Percentiles rank a stretch among this genome's conserved stretches.
phyloP scores from a whole-genome alignment of 2,329 filamentous ascomycete species.

The Diplocarpon rosae region DNA sequence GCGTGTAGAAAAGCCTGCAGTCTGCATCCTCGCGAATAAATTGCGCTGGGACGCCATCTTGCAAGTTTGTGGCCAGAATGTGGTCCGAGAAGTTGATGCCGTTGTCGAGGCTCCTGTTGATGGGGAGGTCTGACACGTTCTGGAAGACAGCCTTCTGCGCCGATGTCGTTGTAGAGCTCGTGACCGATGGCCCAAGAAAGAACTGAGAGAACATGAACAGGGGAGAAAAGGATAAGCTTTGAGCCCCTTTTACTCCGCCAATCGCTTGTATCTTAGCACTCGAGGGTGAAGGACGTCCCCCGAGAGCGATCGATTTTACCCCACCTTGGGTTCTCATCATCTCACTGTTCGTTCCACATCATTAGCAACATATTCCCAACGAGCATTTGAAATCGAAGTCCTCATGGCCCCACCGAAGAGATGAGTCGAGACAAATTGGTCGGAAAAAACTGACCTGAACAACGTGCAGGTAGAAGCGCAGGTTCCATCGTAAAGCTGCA shows the following conservation, averaged over 20 bases:
- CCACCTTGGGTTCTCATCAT: slow-evolving; percentile 39
- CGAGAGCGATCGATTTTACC: slow-evolving; percentile 45
- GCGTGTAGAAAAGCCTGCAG: slow-evolving; percentile 49
- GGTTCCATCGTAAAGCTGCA: slow-evolving; percentile 35
- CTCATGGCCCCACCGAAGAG: no score
- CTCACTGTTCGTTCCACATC: slow-evolving; percentile 27
- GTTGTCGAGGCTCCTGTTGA: slow-evolving; percentile 22
- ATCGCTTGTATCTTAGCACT: slow-evolving; percentile 44
- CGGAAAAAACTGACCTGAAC: slow-evolving; percentile 26
- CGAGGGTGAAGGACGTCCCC: slow-evolving; percentile 42
- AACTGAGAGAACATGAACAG: neutral
- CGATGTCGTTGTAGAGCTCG: neutral
- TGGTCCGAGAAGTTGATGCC: slow-evolving; percentile 34
- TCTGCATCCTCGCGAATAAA: slow-evolving; percentile 51
- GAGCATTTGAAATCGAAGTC: no score
- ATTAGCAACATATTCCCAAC: no score
- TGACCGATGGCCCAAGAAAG: neutral
- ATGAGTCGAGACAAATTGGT: no score
- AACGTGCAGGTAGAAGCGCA: slow-evolving; percentile 50
- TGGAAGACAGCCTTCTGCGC: slow-evolving; percentile 15
- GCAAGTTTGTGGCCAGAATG: slow-evolving; percentile 23
- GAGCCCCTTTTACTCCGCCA: slow-evolving; percentile 50
- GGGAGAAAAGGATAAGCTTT: slow-evolving; percentile 16
- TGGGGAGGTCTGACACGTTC: slow-evolving; percentile 12
- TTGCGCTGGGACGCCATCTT: slow-evolving; percentile 38